Evolutionary conservation across 352 stramenopile species (phyloP).

Genomic region (Blastocystis sp.): DNA sequence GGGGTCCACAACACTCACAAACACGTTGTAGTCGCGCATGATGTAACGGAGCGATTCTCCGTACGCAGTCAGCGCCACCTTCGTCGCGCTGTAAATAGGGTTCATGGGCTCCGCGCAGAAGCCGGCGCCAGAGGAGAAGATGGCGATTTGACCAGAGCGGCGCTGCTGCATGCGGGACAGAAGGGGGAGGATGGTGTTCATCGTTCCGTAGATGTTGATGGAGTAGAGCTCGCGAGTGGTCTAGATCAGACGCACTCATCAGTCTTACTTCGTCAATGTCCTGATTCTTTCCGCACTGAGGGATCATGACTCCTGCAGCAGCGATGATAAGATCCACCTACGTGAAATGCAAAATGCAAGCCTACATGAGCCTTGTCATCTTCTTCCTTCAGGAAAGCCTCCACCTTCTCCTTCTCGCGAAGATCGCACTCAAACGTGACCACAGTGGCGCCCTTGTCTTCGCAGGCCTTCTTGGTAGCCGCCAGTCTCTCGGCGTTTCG

Average conservation of each 20-base stretch:
- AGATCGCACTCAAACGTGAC: slow-evolving; percentile 51
- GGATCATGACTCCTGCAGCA: slow-evolving; percentile 60
- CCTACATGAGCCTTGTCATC: slow-evolving; percentile 13
- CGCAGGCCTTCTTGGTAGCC: slow-evolving; percentile 15
- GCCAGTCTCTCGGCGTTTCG: slow-evolving; percentile 50
- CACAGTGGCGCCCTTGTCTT: slow-evolving; percentile 44
- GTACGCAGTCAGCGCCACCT: slow-evolving; percentile 47
- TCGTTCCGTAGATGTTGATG: slow-evolving; percentile 60
- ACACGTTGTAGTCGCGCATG: slow-evolving; percentile 55
- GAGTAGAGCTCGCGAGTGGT: slow-evolving; percentile 36
- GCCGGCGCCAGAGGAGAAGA: slow-evolving; percentile 30
- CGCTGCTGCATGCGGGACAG: slow-evolving; percentile 57
- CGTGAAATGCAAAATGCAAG: neutral
- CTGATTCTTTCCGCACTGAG: slow-evolving; percentile 26
- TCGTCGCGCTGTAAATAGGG: slow-evolving; percentile 31
- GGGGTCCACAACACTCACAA: slow-evolving; percentile 62
- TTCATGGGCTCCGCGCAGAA: slow-evolving; percentile 58
- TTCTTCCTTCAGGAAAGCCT: slow-evolving; percentile 26
- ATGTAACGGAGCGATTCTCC: slow-evolving; percentile 49
- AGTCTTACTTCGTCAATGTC: neutral
- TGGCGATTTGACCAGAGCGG: slow-evolving; percentile 46
- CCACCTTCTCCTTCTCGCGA: slow-evolving; percentile 39
- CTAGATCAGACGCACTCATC: neutral
- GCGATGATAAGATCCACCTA: slow-evolving; percentile 64
- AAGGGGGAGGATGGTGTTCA: slow-evolving; percentile 69